Percentiles rank a stretch among this genome's conserved stretches.
Conservation (phyloP, 2,329 filamentous ascomycete genomes). For the Ophiostoma piceae region DNA sequence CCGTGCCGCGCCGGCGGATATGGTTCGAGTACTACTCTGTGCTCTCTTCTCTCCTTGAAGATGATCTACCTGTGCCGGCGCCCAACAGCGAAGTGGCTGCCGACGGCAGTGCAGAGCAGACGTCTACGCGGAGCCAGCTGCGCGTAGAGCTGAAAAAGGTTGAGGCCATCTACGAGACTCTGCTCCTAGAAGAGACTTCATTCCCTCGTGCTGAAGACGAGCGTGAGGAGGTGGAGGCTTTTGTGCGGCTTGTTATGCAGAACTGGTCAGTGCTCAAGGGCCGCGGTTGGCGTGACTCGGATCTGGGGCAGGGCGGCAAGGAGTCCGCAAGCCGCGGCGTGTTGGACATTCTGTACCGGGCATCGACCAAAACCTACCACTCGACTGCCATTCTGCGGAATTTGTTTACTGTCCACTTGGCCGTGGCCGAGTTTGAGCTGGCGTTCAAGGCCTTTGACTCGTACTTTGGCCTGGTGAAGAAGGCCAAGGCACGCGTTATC, state of each 20-base stretch:
- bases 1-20: slow-evolving; percentile 60
- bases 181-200: slow-evolving; percentile 69
- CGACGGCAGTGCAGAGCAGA: slow-evolving; percentile 36
- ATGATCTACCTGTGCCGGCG: slow-evolving; percentile 45
- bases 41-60: slow-evolving; percentile 68
- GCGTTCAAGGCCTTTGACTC: slow-evolving; percentile 88
- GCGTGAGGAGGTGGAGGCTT: slow-evolving; percentile 74
- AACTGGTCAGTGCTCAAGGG: slow-evolving; percentile 86
- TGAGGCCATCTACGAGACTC: slow-evolving; percentile 71
- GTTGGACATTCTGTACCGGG: slow-evolving; percentile 82
- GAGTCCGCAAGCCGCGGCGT: slow-evolving; percentile 68
- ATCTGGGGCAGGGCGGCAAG: slow-evolving; percentile 76
- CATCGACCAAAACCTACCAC: slow-evolving; percentile 90
- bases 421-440: slow-evolving; percentile 85
- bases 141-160: slow-evolving; percentile 72
- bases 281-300: slow-evolving; percentile 70
- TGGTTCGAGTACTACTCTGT: slow-evolving; percentile 83
- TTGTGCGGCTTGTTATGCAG: slow-evolving; percentile 69
- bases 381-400: slow-evolving; percentile 82
- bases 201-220: slow-evolving; percentile 81
- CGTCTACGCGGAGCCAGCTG: slow-evolving; percentile 56
- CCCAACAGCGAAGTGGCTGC: neutral
- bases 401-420: slow-evolving; percentile 80
- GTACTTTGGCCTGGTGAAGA: slow-evolving; percentile 81
- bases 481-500: slow-evolving; percentile 75